Conservation (phyloP, 148 eudicot genomes). For the Rhododendron henanense region DNA sequence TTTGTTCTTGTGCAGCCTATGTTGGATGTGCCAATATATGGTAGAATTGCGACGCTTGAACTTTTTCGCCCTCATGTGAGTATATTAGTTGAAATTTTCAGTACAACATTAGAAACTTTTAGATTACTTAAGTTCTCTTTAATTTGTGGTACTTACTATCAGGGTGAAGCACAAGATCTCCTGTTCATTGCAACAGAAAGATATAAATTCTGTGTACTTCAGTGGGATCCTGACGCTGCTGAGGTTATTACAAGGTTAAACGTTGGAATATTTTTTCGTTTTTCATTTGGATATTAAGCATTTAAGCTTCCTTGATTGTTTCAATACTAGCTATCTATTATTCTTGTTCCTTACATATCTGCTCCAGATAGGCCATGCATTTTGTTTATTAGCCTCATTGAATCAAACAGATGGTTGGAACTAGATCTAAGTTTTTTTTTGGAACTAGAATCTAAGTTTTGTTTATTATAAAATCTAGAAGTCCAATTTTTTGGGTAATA, state of each 20-base stretch:
- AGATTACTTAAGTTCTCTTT: background rate
- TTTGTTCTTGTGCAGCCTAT: constrained; percentile 55
- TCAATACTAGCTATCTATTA: background rate
- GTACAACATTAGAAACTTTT: background rate
- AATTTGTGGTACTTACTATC: constrained; percentile 21
- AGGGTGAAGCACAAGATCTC: constrained; percentile 97
- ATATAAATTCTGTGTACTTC: constrained; percentile 93
- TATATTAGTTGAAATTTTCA: constrained; percentile 11
- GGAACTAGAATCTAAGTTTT: background rate
- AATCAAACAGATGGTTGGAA: background rate
- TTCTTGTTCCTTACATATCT: background rate
- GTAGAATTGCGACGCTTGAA: constrained; percentile 92
- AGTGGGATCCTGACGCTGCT: constrained; percentile 82
- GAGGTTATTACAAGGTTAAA: constrained; percentile 89
- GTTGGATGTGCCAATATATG: constrained; percentile 97
- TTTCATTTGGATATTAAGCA: background rate
- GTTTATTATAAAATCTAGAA: background rate
- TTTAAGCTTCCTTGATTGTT: background rate
- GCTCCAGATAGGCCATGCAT: background rate
- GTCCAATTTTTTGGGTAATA: background rate
- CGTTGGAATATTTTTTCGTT: background rate
- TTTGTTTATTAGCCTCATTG: background rate
- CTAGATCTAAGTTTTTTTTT: background rate
- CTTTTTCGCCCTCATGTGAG: constrained; percentile 97
- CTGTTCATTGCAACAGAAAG: constrained; percentile 92